Evolutionary conservation across 2,329 filamentous ascomycete genomes (phyloP).

Genomic region (Curvularia spicifera): DNA sequence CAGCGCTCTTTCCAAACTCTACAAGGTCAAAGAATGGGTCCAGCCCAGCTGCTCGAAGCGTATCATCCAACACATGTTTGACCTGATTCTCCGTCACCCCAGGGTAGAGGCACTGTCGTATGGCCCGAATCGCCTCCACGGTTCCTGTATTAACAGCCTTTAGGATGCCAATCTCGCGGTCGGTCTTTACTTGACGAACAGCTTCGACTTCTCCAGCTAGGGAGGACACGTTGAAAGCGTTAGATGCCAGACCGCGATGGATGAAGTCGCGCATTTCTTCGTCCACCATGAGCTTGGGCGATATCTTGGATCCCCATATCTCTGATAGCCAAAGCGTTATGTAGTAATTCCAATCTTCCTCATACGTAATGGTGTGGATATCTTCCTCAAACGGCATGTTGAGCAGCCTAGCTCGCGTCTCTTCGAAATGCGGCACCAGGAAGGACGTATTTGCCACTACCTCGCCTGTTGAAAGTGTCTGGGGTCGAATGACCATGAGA

Average conservation of each 20-base stretch:
- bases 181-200: conserved; percentile 65
- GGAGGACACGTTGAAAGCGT: conserved; percentile 64
- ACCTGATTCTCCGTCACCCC: conserved; percentile 66
- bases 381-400: conserved; percentile 61
- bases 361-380: conserved; percentile 64
- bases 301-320: conserved; percentile 45
- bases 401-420: conserved; percentile 64
- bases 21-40: conserved; percentile 69
- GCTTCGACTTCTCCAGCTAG: conserved; percentile 62
- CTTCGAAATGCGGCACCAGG: conserved; percentile 66
- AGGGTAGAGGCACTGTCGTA: conserved; percentile 62
- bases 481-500: conserved; percentile 65
- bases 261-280: conserved; percentile 71
- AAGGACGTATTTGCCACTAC: conserved; percentile 64
- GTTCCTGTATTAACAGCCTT: conserved; percentile 69
- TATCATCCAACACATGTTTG: conserved; percentile 61
- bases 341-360: conserved; percentile 71
- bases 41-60: conserved; percentile 61
- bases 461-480: conserved; percentile 47
- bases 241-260: conserved; percentile 60
- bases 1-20: conserved; percentile 64
- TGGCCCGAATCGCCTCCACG: conserved; percentile 65
- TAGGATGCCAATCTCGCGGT: conserved; percentile 63
- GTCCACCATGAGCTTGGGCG: conserved; percentile 64
- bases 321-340: conserved; percentile 55